phyloP scores from a whole-genome alignment of 371 early-diverging fungal genomes.

The Mortierella sp. region DNA sequence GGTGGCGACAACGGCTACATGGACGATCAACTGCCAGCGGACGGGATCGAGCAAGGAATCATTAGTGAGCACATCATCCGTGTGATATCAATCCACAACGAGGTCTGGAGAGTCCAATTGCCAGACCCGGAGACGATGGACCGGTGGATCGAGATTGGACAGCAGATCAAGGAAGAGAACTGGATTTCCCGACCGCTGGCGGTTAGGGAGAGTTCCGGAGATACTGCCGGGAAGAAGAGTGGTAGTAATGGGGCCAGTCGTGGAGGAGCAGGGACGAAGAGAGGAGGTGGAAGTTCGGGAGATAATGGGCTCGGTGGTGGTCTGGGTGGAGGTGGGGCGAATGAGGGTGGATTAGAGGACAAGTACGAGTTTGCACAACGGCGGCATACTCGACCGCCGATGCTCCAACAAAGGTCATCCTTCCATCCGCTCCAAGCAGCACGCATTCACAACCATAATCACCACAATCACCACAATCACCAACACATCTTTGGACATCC shows the following conservation, averaged over 20 bases:
- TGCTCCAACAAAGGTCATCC: background rate
- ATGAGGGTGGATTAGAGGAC: background rate
- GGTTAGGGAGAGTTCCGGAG: background rate
- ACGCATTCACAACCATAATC: background rate
- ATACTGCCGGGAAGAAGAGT: no score
- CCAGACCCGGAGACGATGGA: constrained; percentile 51
- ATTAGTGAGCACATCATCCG: constrained; percentile 37
- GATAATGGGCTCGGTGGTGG: background rate
- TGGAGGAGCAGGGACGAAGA: background rate
- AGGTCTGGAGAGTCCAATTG: constrained; percentile 46
- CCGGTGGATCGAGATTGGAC: constrained; percentile 50
- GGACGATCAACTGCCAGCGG: background rate
- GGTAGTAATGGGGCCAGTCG: background rate
- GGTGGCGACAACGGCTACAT: background rate
- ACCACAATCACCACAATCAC: background rate
- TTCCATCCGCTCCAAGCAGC: background rate
- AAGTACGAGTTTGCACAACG: background rate
- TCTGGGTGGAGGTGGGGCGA: background rate
- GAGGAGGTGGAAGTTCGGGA: background rate
- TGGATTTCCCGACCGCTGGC: constrained; percentile 32
- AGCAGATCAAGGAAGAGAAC: constrained; percentile 42
- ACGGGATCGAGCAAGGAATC: constrained; percentile 10
- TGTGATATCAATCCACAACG: constrained; percentile 46
- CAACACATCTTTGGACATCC: background rate
- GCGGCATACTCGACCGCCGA: background rate